These are phyloP conservation scores for Aspergillus melleus DNA, from an alignment of 2,329 filamentous ascomycete genomes.

Conservation along the genomic window DNA sequence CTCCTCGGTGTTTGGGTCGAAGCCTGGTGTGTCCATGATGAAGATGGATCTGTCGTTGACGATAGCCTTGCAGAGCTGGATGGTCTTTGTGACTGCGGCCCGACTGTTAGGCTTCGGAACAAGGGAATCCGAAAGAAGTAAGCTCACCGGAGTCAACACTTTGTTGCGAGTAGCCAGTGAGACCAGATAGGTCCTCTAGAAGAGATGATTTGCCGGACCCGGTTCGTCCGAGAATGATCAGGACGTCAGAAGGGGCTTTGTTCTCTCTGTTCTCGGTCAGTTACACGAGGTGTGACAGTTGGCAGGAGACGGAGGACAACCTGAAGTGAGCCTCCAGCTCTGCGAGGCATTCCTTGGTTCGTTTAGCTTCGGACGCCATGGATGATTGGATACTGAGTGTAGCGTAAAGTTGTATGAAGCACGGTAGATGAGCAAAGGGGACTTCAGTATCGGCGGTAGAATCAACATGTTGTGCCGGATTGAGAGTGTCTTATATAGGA, in stretches of 20 bases:
- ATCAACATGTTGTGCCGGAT: too few species aligned
- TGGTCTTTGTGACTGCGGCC: not conserved
- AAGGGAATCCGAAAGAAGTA: not conserved
- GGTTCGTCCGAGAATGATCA: conserved; percentile 3
- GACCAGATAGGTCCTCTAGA: conserved; percentile 5
- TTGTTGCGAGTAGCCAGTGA: conserved; percentile 5
- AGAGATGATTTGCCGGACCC: conserved; percentile 7
- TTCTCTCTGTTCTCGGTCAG: not conserved
- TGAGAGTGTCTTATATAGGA: too few species aligned
- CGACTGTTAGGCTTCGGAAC: not conserved
- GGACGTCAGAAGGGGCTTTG: not conserved
- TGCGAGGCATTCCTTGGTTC: too few species aligned
- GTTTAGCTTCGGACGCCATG: too few species aligned
- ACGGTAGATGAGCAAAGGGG: too few species aligned
- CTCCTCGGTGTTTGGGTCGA: not conserved
- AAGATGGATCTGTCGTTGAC: not conserved
- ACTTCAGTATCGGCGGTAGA: too few species aligned
- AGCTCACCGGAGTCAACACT: conserved; percentile 1
- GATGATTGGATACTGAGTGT: too few species aligned
- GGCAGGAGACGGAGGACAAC: too few species aligned
- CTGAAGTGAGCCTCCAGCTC: too few species aligned
- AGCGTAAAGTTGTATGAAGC: too few species aligned
- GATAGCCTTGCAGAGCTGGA: conserved; percentile 2
- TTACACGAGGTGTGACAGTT: too few species aligned
- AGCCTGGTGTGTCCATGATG: conserved; percentile 9